Base-by-base conservation (phyloP, 2,329 filamentous ascomycete species). In the Drechslera avenae region DNA sequence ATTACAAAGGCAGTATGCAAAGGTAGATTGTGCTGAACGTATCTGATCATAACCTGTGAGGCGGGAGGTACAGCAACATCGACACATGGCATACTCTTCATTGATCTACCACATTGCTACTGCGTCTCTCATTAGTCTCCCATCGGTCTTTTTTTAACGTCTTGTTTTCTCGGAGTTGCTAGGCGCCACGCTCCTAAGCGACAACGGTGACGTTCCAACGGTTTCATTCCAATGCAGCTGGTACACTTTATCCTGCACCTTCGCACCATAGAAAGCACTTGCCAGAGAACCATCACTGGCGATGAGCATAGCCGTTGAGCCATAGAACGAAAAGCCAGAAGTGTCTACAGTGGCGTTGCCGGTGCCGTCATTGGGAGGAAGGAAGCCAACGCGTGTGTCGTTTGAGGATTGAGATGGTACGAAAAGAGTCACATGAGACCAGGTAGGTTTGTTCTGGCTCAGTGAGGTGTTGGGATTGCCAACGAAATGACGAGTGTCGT, bases 221-320 rank as follows among this genome's bases (percentile, higher is more conserved):
- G 42, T 31, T 6, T 45, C 42, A 19, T 45, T 45, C 42, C 42
- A 45, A 16, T 14, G 14, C 23, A 45, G 31, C 14, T 35, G 21
- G 2, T 37, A 45, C 13, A 45, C 33, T 8, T 23, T 33, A 1
- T 16, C n/a, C 16, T 37, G 12, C 23, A 35, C 13, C 16, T 45
- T 31, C 1, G 18, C 19, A 5, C 42, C 33, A 9, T 12, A 16
- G 23, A 45, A 45, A 7, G 33, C 13, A 2, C 32, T 45, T 2
- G 21, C 14, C 10, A 37, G n/a, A 2, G 21, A n/a, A 12, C 42
- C 33, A 14, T 45, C 33, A 8, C 18, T 21, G 12, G 21, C 14
- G 16, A 26, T n/a, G 2, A 36, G 33, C 32, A 45, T 45, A 3
- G 23, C 42, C 9, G 42, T 45, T 9, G 42, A 45, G 3, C 42